These are phyloP conservation scores for Barnettozyma californica DNA, from an alignment of 805 yeast species.

Conservation along the genomic window DNA sequence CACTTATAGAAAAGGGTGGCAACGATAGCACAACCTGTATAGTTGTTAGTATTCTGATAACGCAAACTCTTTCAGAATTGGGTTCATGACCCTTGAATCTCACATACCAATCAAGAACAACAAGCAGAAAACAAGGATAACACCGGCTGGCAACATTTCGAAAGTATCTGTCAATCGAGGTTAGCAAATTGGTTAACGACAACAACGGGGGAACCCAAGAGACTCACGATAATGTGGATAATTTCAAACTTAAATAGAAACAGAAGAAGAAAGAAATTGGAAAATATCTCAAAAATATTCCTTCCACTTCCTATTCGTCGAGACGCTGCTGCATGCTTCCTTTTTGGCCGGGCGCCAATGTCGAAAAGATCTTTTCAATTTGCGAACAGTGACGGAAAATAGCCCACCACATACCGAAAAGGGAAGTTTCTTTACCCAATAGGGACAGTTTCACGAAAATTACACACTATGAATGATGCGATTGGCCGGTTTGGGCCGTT, in stretches of 20 bases:
- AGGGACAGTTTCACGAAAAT: background rate
- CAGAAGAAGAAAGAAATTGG: constrained; percentile 2
- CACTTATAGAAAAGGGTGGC: constrained; percentile 11
- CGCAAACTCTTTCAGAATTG: background rate
- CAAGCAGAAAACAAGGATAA: constrained; percentile 27
- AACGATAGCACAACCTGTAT: constrained; percentile 16
- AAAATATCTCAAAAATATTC: constrained; percentile 4
- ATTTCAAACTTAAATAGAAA: background rate
- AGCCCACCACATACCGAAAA: background rate
- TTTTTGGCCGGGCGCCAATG: background rate
- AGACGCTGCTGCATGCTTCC: background rate
- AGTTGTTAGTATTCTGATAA: constrained; percentile 6
- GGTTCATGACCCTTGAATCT: background rate
- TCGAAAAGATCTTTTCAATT: background rate
- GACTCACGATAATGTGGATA: background rate
- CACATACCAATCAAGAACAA: constrained; percentile 25
- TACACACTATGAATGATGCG: background rate
- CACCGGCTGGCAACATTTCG: constrained; percentile 30
- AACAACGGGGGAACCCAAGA: background rate
- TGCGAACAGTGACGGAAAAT: background rate
- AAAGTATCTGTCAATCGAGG: constrained; percentile 4
- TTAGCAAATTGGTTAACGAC: background rate
- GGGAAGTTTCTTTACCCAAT: background rate
- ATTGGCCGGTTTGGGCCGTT: constrained; percentile 7
- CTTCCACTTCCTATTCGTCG: background rate